Evolutionary conservation across 371 early-diverging fungal genomes (phyloP).

Genomic region (Apophysomyces ossiformis): DNA sequence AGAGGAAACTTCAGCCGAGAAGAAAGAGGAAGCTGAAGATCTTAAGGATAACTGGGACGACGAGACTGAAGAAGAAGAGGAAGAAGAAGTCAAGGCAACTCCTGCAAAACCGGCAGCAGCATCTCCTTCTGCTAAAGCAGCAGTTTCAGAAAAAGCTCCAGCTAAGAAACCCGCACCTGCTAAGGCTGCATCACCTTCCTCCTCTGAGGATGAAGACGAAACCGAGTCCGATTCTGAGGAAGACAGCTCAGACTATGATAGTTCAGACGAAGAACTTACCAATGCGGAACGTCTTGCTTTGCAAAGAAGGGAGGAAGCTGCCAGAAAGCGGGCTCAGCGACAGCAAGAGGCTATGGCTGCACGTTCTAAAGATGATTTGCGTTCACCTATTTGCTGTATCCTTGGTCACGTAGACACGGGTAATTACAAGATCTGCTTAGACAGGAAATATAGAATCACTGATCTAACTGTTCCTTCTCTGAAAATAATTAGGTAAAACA

Average conservation of each 20-base stretch:
- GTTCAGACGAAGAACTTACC: conserved; percentile 67
- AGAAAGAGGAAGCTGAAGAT: conserved; percentile 36
- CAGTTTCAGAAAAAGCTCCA: conserved; percentile 16
- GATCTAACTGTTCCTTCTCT: background rate
- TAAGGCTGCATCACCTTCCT: background rate
- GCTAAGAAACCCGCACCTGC: conserved; percentile 44
- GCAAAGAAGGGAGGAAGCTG: conserved; percentile 82
- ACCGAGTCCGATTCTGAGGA: conserved; percentile 54
- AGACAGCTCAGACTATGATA: conserved; percentile 53
- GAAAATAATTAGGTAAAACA: conserved; percentile 71
- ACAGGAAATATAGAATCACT: background rate
- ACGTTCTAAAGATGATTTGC: conserved; percentile 87
- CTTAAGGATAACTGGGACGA: conserved; percentile 73
- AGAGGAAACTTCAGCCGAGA: conserved; percentile 36
- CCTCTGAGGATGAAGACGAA: conserved; percentile 47
- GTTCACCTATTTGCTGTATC: conserved; percentile 99
- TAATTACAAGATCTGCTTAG: conserved; percentile 29
- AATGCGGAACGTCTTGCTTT: conserved; percentile 64
- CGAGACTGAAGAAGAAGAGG: conserved; percentile 55
- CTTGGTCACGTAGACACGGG: conserved; percentile 99
- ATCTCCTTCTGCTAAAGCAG: conserved; percentile 26
- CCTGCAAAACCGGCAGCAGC: conserved; percentile 31
- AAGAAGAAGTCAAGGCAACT: conserved; percentile 28
- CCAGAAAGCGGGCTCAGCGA: conserved; percentile 76
- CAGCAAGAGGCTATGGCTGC: conserved; percentile 82